A percentile compares a stretch with the other conserved stretches of the same genome.
Evolutionary conservation across 2,329 filamentous ascomycete genomes (phyloP).

Genomic region (Ophiocordyceps camponoti-floridani): DNA sequence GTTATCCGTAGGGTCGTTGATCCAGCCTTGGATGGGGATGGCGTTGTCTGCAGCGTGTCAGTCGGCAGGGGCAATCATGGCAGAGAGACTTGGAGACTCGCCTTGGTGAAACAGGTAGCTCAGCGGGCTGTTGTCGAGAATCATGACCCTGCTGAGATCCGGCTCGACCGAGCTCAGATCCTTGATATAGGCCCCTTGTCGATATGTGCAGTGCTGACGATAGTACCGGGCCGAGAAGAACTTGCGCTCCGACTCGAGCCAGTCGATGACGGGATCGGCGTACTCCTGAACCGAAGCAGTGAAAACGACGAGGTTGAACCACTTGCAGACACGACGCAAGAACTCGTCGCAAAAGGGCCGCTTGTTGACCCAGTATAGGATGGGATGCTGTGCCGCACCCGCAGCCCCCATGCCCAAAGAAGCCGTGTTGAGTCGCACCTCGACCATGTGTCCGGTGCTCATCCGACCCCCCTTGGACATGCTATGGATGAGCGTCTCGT

Average conservation of each 20-base stretch:
- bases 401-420: conserved; percentile 49
- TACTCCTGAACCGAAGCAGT: conserved; percentile 98
- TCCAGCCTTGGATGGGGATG: conserved; percentile 98
- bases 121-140: conserved; percentile 93
- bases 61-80: conserved; percentile 1
- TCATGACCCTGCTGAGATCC: conserved; percentile 95
- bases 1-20: conserved; percentile 93
- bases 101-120: conserved; percentile 99
- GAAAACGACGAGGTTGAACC: conserved; percentile 95
- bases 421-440: conserved; percentile 72
- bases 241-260: conserved; percentile 91
- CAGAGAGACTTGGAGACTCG: conserved; percentile 21
- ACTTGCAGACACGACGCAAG: conserved; percentile 77
- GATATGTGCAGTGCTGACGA: conserved; percentile 88
- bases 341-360: conserved; percentile 95
- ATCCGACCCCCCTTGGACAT: conserved; percentile 93
- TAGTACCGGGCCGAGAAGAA: conserved; percentile 92
- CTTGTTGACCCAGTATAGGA: conserved; percentile 97
- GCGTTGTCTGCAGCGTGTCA: conserved; percentile 58
- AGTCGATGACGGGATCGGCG: conserved; percentile 96
- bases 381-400: conserved; percentile 64
- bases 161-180: conserved; percentile 92
- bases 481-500: conserved; percentile 95
- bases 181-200: conserved; percentile 95
- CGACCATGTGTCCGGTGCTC: conserved; percentile 96